Base-by-base conservation (phyloP, 371 early-diverging fungal genomes). In the Mucor racemosus region DNA sequence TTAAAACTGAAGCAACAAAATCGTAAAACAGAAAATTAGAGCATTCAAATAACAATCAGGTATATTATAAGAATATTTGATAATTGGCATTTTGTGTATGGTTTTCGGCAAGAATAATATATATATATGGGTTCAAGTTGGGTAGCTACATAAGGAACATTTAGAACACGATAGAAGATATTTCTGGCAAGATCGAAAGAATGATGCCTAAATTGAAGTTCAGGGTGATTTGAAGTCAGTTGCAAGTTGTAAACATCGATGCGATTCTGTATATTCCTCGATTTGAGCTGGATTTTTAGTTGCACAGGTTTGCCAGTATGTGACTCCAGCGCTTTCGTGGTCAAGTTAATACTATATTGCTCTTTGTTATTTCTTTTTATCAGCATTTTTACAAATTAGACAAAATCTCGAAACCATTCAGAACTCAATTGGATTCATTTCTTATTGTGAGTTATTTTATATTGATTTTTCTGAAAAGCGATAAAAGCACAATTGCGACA, bases 381-480 rank as follows among this genome's bases (percentile, higher is more conserved):
- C 10, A 21, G 50, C 26, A 50, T 50, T 50, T 50, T 50, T 50
- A 50, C 50, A 50, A 50, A 50, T 50, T 26, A 50, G 50, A 50
- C 26, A 26, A 50, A 50, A 50, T 26, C 50, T 13, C 3, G 38
- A 50, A 50, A 50, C 21, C 7, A 9, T 48, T 0, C 21, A 48
- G 19, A 48, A 38, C 26, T 26, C 26, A 26, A 26, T 26, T 26
- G 26, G 26, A 26, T n/a, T 44, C 17, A 8, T 44, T 17, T 42
- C 42, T 42, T 48, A 50, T 50, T 26, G 50, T 50, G 50, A 50
- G 50, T 50, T 50, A 10, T 6, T 50, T 17, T 26, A 6, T 44
- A 17, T n/a, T 44, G 10, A 50, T 21, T 8, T 21, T 17, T 17
- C 50, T 50, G 21, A 50, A 50, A 19, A 10, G 17, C 11, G 9